These are phyloP conservation scores for Mucor piriformis DNA, from an alignment of 371 early-diverging fungal genomes.

Conservation along the genomic window DNA sequence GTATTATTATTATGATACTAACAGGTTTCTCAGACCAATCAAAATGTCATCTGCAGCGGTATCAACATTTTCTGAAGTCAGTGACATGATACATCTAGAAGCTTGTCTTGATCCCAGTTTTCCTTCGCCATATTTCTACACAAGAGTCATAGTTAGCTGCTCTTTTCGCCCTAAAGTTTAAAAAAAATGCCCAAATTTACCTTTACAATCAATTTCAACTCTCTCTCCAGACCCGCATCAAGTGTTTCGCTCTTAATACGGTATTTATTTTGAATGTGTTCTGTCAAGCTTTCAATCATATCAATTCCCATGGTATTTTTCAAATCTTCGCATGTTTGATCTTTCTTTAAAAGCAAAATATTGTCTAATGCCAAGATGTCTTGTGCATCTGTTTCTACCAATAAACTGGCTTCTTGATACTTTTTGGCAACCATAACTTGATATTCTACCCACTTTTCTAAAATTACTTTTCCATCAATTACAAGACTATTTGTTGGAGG, in stretches of 20 bases:
- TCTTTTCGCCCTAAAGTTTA: constrained; percentile 12
- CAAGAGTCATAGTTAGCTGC: constrained; percentile 12
- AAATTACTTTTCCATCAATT: constrained; percentile 18
- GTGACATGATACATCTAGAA: constrained; percentile 6
- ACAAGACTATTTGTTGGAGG: constrained; percentile 14
- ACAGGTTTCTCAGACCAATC: constrained; percentile 9
- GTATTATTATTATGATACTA: neutral
- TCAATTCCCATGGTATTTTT: constrained; percentile 15
- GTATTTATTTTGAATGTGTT: constrained; percentile 13
- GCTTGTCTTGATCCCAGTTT: constrained; percentile 3
- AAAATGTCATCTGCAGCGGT: constrained; percentile 9
- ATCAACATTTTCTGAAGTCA: constrained; percentile 12
- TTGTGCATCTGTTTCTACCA: constrained; percentile 15
- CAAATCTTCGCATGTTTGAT: constrained; percentile 16
- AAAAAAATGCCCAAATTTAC: constrained; percentile 7
- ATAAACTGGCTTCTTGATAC: constrained; percentile 9
- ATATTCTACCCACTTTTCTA: constrained; percentile 18
- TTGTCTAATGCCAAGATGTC: constrained; percentile 13
- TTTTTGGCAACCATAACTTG: constrained; percentile 14
- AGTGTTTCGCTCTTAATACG: constrained; percentile 11
- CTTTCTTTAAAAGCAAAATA: constrained; percentile 16
- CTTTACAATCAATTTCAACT: constrained; percentile 13
- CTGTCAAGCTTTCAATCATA: constrained; percentile 16
- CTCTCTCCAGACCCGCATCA: constrained; percentile 6
- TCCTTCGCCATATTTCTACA: constrained; percentile 2